Evolutionary conservation across 2,329 filamentous ascomycete genomes (phyloP).

Genomic region (Alternaria triticimaculans): DNA sequence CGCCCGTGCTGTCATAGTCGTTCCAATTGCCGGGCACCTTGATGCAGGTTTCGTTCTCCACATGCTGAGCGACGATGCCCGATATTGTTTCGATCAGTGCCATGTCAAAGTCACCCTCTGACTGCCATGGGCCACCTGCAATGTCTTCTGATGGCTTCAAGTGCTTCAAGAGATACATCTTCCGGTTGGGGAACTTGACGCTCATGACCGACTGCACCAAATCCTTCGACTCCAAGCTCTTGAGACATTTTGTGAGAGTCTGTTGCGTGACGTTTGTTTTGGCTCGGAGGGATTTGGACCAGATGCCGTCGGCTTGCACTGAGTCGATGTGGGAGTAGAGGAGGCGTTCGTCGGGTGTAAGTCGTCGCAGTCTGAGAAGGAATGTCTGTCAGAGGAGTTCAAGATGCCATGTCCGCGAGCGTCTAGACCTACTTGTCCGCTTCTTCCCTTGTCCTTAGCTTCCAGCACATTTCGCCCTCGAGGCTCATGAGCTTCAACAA

Average conservation of each 20-base stretch:
- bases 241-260: slow-evolving; percentile 80
- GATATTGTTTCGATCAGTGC: slow-evolving; percentile 83
- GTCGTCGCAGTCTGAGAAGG: slow-evolving; percentile 47
- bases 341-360: slow-evolving; percentile 75
- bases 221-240: slow-evolving; percentile 79
- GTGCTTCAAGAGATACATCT: slow-evolving; percentile 93
- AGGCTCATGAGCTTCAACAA: slow-evolving; percentile 48
- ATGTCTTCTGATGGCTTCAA: slow-evolving; percentile 87
- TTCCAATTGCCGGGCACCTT: slow-evolving; percentile 55
- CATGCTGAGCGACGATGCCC: slow-evolving; percentile 73
- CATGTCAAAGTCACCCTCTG: slow-evolving; percentile 86
- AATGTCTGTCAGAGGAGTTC: slow-evolving; percentile 14
- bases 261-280: slow-evolving; percentile 84
- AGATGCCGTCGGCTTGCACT: slow-evolving; percentile 83
- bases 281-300: slow-evolving; percentile 83
- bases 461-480: slow-evolving; percentile 48
- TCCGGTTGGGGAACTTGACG: slow-evolving; percentile 87
- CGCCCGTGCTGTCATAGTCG: slow-evolving; percentile 47
- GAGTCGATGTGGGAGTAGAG: slow-evolving; percentile 91
- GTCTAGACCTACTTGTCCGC: slow-evolving; percentile 44
- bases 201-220: slow-evolving; percentile 90
- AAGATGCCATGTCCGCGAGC: neutral
- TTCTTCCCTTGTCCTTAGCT: slow-evolving; percentile 42
- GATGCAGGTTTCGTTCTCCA: slow-evolving; percentile 76
- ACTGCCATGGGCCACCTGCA: slow-evolving; percentile 94